phyloP scores from a whole-genome alignment of 2,329 filamentous ascomycete species.

The Thielaviopsis populi region DNA sequence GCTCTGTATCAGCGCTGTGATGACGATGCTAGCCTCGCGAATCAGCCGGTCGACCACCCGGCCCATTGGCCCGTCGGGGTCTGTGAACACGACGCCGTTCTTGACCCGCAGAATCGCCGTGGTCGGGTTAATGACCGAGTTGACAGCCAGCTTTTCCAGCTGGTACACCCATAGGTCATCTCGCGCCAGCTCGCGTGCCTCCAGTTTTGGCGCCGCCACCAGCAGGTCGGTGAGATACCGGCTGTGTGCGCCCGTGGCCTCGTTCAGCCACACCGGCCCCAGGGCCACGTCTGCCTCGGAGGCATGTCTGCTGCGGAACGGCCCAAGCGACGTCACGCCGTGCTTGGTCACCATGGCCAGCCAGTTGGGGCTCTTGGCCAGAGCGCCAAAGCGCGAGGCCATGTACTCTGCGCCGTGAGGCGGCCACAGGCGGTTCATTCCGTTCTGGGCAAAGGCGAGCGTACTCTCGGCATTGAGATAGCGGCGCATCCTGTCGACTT shows the following conservation, averaged over 20 bases:
- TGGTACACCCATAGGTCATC: constrained; percentile 45
- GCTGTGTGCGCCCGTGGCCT: constrained; percentile 6
- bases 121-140: constrained; percentile 71
- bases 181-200: constrained; percentile 27
- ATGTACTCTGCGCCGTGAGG: constrained; percentile 33
- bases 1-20: constrained; percentile 25
- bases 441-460: constrained; percentile 76
- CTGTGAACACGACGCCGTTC: constrained; percentile 59
- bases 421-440: constrained; percentile 56
- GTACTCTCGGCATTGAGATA: constrained; percentile 52
- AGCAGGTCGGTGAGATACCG: constrained; percentile 32
- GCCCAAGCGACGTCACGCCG: constrained; percentile 36
- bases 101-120: constrained; percentile 60
- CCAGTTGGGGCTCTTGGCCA: constrained; percentile 44
- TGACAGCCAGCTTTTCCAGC: constrained; percentile 73
- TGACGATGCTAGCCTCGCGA: constrained; percentile 58
- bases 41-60: constrained; percentile 54
- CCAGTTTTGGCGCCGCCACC: constrained; percentile 29
- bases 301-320: constrained; percentile 39
- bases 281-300: constrained; percentile 34
- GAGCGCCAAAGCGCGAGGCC: constrained; percentile 26
- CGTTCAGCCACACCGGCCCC: constrained; percentile 30
- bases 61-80: constrained; percentile 34
- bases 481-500: constrained; percentile 40
- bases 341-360: constrained; percentile 50